phyloP scores from a whole-genome alignment of 169 alveolate species.

The Babesia bigemina region DNA sequence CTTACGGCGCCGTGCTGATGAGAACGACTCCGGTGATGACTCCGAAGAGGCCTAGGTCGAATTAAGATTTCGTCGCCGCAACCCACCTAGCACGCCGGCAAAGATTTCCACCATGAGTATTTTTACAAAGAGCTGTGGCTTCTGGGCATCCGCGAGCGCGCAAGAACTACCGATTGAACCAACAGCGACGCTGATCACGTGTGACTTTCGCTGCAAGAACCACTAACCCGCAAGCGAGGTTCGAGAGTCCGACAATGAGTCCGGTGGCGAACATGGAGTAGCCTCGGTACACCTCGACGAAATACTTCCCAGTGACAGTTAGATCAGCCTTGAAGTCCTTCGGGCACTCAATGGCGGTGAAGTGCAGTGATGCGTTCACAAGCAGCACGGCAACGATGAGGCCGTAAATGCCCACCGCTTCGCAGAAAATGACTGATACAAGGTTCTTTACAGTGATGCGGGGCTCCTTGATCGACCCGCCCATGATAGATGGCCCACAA shows the following conservation, averaged over 20 bases:
- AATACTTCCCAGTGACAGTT: conserved; percentile 57
- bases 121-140: conserved; percentile 97
- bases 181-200: conserved; percentile 87
- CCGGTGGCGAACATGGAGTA: conserved; percentile 97
- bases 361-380: conserved; percentile 57
- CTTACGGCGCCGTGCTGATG: conserved; percentile 38
- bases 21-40: conserved; percentile 86
- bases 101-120: conserved; percentile 98
- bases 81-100: conserved; percentile 96
- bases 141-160: conserved; percentile 99
- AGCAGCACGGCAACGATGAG: conserved; percentile 76
- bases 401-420: conserved; percentile 95
- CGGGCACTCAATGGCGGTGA: conserved; percentile 75
- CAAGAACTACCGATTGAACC: conserved; percentile 99
- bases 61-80: background rate
- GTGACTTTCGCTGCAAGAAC: background rate
- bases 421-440: conserved; percentile 98
- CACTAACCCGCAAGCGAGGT: conserved; percentile 95
- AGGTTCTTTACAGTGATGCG: conserved; percentile 98
- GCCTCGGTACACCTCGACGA: conserved; percentile 85
- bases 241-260: conserved; percentile 98
- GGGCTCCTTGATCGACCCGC: conserved; percentile 99
- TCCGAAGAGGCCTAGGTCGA: conserved; percentile 82
- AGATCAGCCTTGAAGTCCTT: conserved; percentile 53
- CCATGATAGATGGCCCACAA: conserved; percentile 96